Evolutionary conservation across 345 rosid genomes (phyloP), one percentile per base, ranked within the genome.

Genomic region (Pistacia vera): DNA sequence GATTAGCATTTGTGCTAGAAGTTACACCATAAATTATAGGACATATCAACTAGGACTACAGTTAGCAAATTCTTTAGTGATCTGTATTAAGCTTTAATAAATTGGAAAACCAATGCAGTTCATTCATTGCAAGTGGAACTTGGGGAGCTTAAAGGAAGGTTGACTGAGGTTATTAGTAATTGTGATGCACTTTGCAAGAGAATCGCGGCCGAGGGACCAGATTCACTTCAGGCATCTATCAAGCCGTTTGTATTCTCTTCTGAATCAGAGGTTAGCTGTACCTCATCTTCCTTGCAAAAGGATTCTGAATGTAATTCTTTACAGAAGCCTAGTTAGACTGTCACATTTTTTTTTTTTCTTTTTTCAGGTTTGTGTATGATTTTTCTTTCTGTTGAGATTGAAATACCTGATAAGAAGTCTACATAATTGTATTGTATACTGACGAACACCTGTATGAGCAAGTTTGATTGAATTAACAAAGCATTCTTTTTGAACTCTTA

Each of bases 81-180:
- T 44, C 59, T 48, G 48, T 61, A 5, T 33, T 18, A 28, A n/a
- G 49, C 66, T 64, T 38, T 64, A 66, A 63, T 69, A 9, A 51
- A 4, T 70, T 73, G 38, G 68, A 38, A 81, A 38, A 72, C 72
- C 17, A 54, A 48, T 82, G 81, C 80, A 93, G 99, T 91, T 87
- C 97, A 92, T 84, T 49, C 86, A 18, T 79, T 96, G 86, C 90
- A 93, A 86, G 97, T 96, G 68, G 98, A 93, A 83, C 88, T 96
- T 35, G 97, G 98, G 49, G 98, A 92, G 78, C 90, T 91, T 13
- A 92, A 93, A 85, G 98, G 99, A 60, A 85, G 94, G 78, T 80
- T 96, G 81, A 96, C 92, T 0, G 97, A 93, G 87, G 97, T 93
- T 55, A 85, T 92, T 3, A 91, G 88, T 80, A 96, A 93, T 65